Base-by-base conservation (phyloP, 164 flowering plant genomes). In the Umbilicus rupestris region DNA sequence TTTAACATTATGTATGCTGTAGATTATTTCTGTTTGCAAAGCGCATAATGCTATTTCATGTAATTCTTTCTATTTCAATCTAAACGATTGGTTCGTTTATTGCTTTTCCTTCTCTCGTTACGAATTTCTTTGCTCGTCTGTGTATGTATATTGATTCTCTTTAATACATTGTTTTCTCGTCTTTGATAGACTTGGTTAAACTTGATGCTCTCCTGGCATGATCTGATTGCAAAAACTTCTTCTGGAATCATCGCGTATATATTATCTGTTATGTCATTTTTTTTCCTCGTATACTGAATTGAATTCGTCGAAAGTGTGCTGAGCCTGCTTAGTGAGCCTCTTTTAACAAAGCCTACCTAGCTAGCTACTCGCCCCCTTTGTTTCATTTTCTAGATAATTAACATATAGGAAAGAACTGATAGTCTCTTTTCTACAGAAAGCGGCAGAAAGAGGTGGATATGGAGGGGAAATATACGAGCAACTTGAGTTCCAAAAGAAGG, bases 381-480 rank as follows among this genome's bases (percentile, higher is more conserved):
- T 4, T n/a, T 49, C 8, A 20, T 50, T 22, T 20, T 50, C 57
- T 50, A 7, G 10, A 50, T 50, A 20, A 50, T 28, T 55, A 55
- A 55, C 60, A 3, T 52, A 55, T 55, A 3, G 11, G 31, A 26
- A 28, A 55, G 22, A 50, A 63, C 65, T 58, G 63, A 31, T 42
- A 14, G 7, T 20, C 58, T 3, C 8, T 65, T 46, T 50, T 47
- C 39, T 59, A 65, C 84, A 91, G 96, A 81, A 83, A 87, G 98
- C 96, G 66, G 83, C 96, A 33, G 84, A 87, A 78, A 84, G 98
- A 76, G 92, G 96, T 66, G 92, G 89, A 10, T 89, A 92, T 76
- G 96, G 98, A 50, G 87, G 73, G 39, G 98, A 92, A 81, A 83
- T 91, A 72, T 89, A 92, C 59, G 98, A 92, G 81, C 76, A 85